Conservation (phyloP, 1,284 basidiomycete species). For the Rhodotorula sp. region DNA sequence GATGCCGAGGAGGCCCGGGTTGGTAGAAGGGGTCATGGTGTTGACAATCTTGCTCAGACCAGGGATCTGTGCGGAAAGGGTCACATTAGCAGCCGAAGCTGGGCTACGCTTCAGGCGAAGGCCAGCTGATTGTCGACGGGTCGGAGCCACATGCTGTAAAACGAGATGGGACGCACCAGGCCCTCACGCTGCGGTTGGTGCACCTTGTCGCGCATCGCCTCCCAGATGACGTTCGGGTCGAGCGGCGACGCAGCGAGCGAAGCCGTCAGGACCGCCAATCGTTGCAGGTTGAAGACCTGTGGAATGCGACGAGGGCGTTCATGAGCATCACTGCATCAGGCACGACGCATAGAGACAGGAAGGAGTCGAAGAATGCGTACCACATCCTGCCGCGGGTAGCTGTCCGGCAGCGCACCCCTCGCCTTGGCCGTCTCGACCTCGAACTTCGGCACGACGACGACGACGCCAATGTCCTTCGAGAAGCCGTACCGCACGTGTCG, state of each 20-base stretch:
- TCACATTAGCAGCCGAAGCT: too few relatives aligned
- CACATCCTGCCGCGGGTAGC: constrained; percentile 86
- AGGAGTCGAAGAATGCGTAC: constrained; percentile 60
- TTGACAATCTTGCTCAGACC: constrained; percentile 88
- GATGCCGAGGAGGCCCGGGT: constrained; percentile 92
- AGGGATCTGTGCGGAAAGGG: constrained; percentile 68
- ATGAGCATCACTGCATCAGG: too few relatives aligned
- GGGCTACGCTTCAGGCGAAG: not conserved
- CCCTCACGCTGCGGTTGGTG: constrained; percentile 94
- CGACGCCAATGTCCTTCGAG: constrained; percentile 81
- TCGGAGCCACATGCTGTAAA: not conserved
- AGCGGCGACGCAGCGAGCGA: constrained; percentile 88
- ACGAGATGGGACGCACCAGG: constrained; percentile 61
- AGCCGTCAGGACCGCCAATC: constrained; percentile 95
- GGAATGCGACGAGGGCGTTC: not conserved
- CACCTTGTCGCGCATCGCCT: constrained; percentile 98
- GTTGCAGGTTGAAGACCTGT: constrained; percentile 96
- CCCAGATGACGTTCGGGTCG: constrained; percentile 91
- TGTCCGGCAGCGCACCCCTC: constrained; percentile 77
- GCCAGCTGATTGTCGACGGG: not conserved
- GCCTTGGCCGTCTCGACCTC: constrained; percentile 96
- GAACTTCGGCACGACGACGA: constrained; percentile 94
- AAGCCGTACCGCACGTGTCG: constrained; percentile 92
- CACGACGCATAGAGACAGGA: not conserved
- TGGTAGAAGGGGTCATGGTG: constrained; percentile 78